Percentiles rank a stretch among this genome's conserved stretches.
phyloP scores from a whole-genome alignment of 164 flowering plant species.

The Nelumbo lutea region DNA sequence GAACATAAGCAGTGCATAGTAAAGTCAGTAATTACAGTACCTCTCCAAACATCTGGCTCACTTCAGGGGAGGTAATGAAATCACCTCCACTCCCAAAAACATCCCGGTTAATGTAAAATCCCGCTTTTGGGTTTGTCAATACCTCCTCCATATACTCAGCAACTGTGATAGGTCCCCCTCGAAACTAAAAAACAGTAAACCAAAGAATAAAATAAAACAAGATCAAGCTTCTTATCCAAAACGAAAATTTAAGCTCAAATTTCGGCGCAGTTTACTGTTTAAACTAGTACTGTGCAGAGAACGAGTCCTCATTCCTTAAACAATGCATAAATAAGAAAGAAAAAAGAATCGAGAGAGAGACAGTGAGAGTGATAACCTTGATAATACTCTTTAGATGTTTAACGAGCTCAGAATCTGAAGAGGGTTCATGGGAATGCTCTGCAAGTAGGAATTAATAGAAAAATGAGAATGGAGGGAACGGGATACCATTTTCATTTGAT shows the following conservation, averaged over 20 bases:
- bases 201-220: neutral
- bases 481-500: no score
- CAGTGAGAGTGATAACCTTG: conserved; percentile 42
- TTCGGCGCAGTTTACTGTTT: neutral
- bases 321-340: neutral
- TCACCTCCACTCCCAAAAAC: conserved; percentile 94
- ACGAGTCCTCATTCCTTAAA: no score
- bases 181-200: conserved; percentile 47
- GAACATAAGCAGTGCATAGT: neutral
- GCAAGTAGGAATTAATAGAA: conserved; percentile 10
- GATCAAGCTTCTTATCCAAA: neutral
- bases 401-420: conserved; percentile 69
- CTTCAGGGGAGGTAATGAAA: conserved; percentile 98
- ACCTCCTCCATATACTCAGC: conserved; percentile 99
- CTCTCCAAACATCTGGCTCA: conserved; percentile 99
- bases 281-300: neutral
- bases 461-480: neutral
- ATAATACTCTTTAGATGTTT: conserved; percentile 81
- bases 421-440: conserved; percentile 77
- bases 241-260: neutral
- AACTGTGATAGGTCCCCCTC: conserved; percentile 90
- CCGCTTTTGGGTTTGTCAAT: conserved; percentile 85
- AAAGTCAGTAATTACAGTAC: conserved; percentile 24
- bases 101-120: conserved; percentile 86
- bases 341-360: neutral